phyloP scores from a whole-genome alignment of 148 eudicot species.

The Vaccinium darrowii region DNA sequence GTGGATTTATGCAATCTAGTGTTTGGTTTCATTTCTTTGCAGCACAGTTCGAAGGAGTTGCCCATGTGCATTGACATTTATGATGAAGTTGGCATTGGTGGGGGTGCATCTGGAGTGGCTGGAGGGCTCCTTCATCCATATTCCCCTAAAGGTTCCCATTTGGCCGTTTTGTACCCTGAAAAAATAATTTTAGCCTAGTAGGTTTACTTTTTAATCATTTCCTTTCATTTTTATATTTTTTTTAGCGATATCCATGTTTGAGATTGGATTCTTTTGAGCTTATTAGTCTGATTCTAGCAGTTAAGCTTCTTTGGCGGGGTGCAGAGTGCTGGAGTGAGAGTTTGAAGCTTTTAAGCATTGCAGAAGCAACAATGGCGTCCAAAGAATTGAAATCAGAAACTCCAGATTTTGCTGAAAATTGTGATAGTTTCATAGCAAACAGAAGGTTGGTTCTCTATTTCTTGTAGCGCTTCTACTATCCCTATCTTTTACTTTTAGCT shows the following conservation, averaged over 20 bases:
- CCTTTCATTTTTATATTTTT: background rate
- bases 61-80: slow-evolving; percentile 59
- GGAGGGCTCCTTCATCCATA: slow-evolving; percentile 99
- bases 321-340: slow-evolving; percentile 85
- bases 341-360: slow-evolving; percentile 71
- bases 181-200: background rate
- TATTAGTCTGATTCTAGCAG: slow-evolving; percentile 36
- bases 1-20: background rate
- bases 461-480: background rate
- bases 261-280: slow-evolving; percentile 11
- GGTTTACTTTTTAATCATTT: background rate
- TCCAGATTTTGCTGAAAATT: slow-evolving; percentile 19
- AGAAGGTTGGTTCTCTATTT: slow-evolving; percentile 52
- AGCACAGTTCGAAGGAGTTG: slow-evolving; percentile 67
- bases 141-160: slow-evolving; percentile 75
- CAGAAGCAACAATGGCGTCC: slow-evolving; percentile 57
- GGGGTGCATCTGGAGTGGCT: slow-evolving; percentile 97
- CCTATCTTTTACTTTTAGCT: background rate
- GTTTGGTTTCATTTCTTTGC: slow-evolving; percentile 27
- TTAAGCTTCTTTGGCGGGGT: slow-evolving; percentile 90
- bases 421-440: slow-evolving; percentile 42
- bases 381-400: slow-evolving; percentile 16
- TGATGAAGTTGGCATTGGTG: slow-evolving; percentile 92
- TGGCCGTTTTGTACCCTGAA: background rate
- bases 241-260: background rate